A percentile compares a stretch with the other conserved stretches of the same genome.
These are phyloP conservation scores for Mortierella hygrophila DNA, from an alignment of 192 early-diverging fungal species.

Conservation along the genomic window DNA sequence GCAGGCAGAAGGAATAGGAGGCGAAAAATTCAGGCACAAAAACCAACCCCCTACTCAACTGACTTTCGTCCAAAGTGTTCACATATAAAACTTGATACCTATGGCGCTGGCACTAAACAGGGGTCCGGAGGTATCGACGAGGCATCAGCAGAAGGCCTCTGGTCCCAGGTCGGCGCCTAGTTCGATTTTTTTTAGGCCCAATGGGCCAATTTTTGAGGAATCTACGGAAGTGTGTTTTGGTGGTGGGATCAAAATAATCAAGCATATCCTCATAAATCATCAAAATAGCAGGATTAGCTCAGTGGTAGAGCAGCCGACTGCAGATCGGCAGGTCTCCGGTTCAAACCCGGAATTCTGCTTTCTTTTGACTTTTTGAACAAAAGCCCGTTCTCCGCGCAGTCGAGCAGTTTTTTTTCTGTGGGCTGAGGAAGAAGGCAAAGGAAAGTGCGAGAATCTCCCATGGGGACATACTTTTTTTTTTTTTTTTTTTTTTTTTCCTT, in stretches of 20 bases:
- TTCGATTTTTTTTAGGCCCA: background rate
- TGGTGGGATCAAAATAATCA: background rate
- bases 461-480: background rate
- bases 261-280: background rate
- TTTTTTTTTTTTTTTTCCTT: conserved; percentile 13
- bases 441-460: conserved; percentile 29
- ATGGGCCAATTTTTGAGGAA: background rate
- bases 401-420: background rate
- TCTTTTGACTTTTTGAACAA: conserved; percentile 8
- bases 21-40: background rate
- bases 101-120: background rate
- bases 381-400: no score
- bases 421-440: background rate
- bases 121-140: background rate
- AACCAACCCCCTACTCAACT: background rate
- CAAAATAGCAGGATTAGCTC: conserved; percentile 65
- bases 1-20: background rate
- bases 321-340: conserved; percentile 76
- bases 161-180: background rate
- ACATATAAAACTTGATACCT: background rate
- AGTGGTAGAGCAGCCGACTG: conserved; percentile 78
- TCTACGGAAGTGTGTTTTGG: background rate
- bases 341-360: conserved; percentile 73
- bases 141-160: background rate
- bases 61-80: background rate